phyloP scores from a whole-genome alignment of 805 yeast genomes.

The Saccharomycodes ludwigii region DNA sequence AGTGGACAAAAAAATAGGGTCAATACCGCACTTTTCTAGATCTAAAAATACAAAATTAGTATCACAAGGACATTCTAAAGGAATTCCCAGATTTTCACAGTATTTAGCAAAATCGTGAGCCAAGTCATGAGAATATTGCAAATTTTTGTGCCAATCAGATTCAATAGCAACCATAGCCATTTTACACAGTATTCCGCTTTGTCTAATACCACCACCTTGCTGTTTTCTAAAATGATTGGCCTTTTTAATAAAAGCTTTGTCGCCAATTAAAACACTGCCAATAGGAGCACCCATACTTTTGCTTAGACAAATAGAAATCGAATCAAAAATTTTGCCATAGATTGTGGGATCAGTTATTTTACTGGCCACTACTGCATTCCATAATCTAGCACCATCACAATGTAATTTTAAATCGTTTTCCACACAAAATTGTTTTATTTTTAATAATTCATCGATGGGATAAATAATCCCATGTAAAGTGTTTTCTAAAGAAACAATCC shows the following conservation, averaged over 20 bases:
- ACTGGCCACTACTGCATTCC: slow-evolving; percentile 70
- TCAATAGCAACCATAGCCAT: slow-evolving; percentile 77
- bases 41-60: slow-evolving; percentile 79
- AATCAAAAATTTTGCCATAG: slow-evolving; percentile 68
- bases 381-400: slow-evolving; percentile 90
- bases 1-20: slow-evolving; percentile 40
- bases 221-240: slow-evolving; percentile 85
- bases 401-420: slow-evolving; percentile 51
- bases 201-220: slow-evolving; percentile 89
- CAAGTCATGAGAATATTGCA: slow-evolving; percentile 34
- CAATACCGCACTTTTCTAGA: slow-evolving; percentile 37
- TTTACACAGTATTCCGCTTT: slow-evolving; percentile 65
- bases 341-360: slow-evolving; percentile 50
- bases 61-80: slow-evolving; percentile 61
- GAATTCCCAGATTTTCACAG: slow-evolving; percentile 40
- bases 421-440: slow-evolving; percentile 60
- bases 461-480: slow-evolving; percentile 73
- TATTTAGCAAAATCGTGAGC: slow-evolving; percentile 42
- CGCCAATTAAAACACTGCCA: slow-evolving; percentile 78
- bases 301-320: slow-evolving; percentile 81
- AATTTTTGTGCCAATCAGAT: slow-evolving; percentile 48
- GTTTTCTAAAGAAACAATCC: slow-evolving; percentile 73
- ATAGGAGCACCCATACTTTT: slow-evolving; percentile 90
- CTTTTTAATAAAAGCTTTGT: slow-evolving; percentile 40
- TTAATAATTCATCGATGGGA: slow-evolving; percentile 67